Evolutionary conservation across 495 filamentous ascomycete genomes (phyloP).

Genomic region (Aspergillus diversus): DNA sequence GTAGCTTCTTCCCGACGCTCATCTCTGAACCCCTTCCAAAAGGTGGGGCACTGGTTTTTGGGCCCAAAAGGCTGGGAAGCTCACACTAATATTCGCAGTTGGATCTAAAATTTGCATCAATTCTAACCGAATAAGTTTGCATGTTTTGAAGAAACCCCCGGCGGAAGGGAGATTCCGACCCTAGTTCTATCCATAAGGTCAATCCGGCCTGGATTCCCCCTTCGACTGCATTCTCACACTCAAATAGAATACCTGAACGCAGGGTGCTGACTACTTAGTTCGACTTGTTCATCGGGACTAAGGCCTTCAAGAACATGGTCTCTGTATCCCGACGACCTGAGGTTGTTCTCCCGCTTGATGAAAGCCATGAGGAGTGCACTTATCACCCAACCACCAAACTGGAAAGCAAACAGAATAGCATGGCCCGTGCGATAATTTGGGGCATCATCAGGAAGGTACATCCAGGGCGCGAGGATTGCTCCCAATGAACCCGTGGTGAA

Average conservation of each 20-base stretch:
- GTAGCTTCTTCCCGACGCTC: too few species aligned
- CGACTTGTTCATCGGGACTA: background rate
- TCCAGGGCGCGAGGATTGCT: slow-evolving; percentile 15
- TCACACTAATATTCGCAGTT: too few species aligned
- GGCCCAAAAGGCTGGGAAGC: too few species aligned
- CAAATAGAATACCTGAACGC: slow-evolving; percentile 12
- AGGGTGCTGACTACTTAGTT: slow-evolving; percentile 12
- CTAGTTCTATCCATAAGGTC: too few species aligned
- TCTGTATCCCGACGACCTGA: background rate
- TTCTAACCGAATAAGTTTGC: too few species aligned
- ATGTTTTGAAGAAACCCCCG: too few species aligned
- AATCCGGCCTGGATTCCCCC: too few species aligned
- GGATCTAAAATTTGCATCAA: too few species aligned
- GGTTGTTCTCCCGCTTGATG: slow-evolving; percentile 9
- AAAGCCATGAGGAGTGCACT: background rate
- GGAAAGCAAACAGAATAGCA: slow-evolving; percentile 17
- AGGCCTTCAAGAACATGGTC: slow-evolving; percentile 11
- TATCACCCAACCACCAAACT: slow-evolving; percentile 2
- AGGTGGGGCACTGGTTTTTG: too few species aligned
- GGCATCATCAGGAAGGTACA: slow-evolving; percentile 14
- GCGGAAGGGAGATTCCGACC: too few species aligned
- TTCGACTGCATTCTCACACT: background rate
- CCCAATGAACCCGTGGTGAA: slow-evolving; percentile 13
- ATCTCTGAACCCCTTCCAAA: too few species aligned
- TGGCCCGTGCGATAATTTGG: slow-evolving; percentile 13